phyloP scores from a whole-genome alignment of 768 basidiomycete genomes.

The Auricularia sp. region DNA sequence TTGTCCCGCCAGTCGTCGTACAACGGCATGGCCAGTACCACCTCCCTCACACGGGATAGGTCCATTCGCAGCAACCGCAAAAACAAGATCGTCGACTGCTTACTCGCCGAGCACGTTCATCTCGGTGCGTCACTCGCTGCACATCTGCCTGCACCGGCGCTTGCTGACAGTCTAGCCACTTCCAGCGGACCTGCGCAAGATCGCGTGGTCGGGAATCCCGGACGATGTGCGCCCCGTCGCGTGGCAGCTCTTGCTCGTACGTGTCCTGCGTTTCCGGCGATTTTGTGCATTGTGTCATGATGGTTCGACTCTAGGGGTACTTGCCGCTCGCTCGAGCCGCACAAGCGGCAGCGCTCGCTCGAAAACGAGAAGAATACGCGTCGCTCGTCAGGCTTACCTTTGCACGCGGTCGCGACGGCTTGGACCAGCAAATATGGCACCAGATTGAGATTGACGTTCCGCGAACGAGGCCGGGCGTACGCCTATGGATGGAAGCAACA shows the following conservation, averaged over 20 bases:
- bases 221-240: slow-evolving; percentile 77
- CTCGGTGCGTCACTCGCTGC: slow-evolving; percentile 45
- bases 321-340: slow-evolving; percentile 75
- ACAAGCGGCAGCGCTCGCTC: slow-evolving; percentile 63
- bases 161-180: slow-evolving; percentile 1
- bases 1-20: slow-evolving; percentile 17
- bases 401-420: slow-evolving; percentile 68
- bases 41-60: slow-evolving; percentile 59
- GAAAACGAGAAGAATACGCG: slow-evolving; percentile 88
- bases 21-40: slow-evolving; percentile 27
- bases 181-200: slow-evolving; percentile 72
- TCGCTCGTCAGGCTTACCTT: slow-evolving; percentile 87
- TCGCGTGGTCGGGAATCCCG: slow-evolving; percentile 94
- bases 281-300: slow-evolving; percentile 6
- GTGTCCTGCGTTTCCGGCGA: slow-evolving; percentile 20
- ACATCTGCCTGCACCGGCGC: background rate
- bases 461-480: slow-evolving; percentile 83
- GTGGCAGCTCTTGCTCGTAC: slow-evolving; percentile 88
- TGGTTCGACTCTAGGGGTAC: slow-evolving; percentile 58
- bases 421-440: slow-evolving; percentile 98
- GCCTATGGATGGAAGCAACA: slow-evolving; percentile 79
- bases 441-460: slow-evolving; percentile 99
- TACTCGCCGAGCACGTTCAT: slow-evolving; percentile 68
- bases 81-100: slow-evolving; percentile 73
- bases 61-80: slow-evolving; percentile 72